Base-by-base conservation (phyloP, 1,139 yeast species). In the Zygosaccharomyces sapae region DNA sequence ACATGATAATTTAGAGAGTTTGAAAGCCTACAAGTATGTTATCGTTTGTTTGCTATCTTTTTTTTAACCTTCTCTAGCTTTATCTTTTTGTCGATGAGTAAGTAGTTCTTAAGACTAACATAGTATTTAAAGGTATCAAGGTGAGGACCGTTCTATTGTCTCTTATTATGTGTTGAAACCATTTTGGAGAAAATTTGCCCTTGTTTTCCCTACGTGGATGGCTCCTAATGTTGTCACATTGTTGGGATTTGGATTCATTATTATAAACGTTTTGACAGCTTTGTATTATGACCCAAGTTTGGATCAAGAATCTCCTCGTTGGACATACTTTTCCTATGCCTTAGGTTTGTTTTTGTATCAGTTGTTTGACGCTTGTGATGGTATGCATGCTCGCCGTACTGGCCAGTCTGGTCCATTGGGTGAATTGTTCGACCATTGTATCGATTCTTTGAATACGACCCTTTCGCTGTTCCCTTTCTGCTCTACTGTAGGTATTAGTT, bases 331-430 rank as follows among this genome's bases (percentile, higher is more conserved):
- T 57, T 74, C 86, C 45, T 87, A 86, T 64, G 96, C 95, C 0
- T 65, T 86, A 57, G 95, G 96, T 1, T 71, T 90, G 55, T 89
- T 90, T 64, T 71, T 89, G 75, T 90, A 90, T 66, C 97, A 90
- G 64, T 90, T 97, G 0, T 89, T 90, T 66, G 97, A 90, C 69
- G 96, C 97, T 1, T 86, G 96, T 67, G 97, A 90, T 67, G 97
- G 97, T 8, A 79, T 85, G 55, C 97, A 90, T 66, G 97, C 97
- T 12, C 76, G 83, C 47, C 77, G 92, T 60, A 90, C 97, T 1
- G 95, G 95, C 12, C 96, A 89, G 68, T 81, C 90, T 56, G 95
- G 97, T 2, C 97, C 97, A 2, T 71, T 90, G 59, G 97, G 97
- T 37, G 97, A 90, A 65, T 73, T 90, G 50, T 90, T 90, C 63